These are phyloP conservation scores for Penicillium lagena DNA, from an alignment of 495 filamentous ascomycete genomes.

Conservation along the genomic window DNA sequence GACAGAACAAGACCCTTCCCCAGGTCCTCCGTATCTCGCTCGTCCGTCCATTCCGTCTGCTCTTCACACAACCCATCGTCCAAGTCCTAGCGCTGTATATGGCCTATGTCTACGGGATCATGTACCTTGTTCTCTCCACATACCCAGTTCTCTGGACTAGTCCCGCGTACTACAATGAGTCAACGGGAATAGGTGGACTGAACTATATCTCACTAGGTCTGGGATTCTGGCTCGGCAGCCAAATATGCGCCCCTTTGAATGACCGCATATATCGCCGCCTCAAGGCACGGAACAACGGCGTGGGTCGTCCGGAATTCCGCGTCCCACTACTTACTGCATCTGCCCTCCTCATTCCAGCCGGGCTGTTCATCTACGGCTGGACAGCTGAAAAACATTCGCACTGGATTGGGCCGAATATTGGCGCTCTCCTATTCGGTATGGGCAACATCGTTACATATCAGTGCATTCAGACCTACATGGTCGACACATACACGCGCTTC, in stretches of 20 bases:
- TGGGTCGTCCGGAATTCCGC: conserved; percentile 61
- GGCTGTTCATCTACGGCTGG: conserved; percentile 72
- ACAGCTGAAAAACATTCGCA: conserved; percentile 52
- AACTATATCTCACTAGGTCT: conserved; percentile 67
- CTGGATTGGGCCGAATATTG: conserved; percentile 72
- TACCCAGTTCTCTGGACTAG: conserved; percentile 59
- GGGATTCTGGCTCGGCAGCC: conserved; percentile 61
- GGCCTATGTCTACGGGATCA: conserved; percentile 65
- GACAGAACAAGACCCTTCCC: conserved; percentile 35
- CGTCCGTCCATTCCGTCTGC: conserved; percentile 50
- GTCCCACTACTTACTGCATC: conserved; percentile 57
- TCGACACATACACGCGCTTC: conserved; percentile 71
- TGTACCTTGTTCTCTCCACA: conserved; percentile 66
- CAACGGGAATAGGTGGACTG: conserved; percentile 54
- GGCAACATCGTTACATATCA: conserved; percentile 63
- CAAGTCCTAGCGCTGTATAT: conserved; percentile 56
- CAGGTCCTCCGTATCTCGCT: conserved; percentile 38
- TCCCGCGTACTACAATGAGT: conserved; percentile 49
- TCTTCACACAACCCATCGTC: conserved; percentile 54
- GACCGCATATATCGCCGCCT: conserved; percentile 59
- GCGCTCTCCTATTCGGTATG: conserved; percentile 49
- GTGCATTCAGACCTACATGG: conserved; percentile 66
- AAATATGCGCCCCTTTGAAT: conserved; percentile 57
- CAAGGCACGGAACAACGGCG: conserved; percentile 50
- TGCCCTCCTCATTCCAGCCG: conserved; percentile 52